Conservation (phyloP, 371 early-diverging fungal species). For the Mucor ambiguus region DNA sequence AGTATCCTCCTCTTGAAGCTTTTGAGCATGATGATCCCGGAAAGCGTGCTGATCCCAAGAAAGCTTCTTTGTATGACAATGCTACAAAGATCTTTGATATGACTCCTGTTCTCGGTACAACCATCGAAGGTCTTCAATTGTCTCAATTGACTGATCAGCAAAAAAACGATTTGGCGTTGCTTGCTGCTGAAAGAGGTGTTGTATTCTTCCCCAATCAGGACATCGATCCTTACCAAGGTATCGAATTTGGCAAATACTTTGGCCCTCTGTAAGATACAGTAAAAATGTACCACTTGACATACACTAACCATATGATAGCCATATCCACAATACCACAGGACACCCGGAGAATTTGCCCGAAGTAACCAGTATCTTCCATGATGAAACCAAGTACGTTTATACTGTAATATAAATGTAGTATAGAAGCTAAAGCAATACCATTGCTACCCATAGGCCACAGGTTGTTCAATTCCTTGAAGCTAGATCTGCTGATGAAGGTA, state of each 20-base stretch:
- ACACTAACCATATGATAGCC: constrained; percentile 5
- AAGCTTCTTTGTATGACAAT: constrained; percentile 50
- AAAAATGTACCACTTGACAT: too few species aligned
- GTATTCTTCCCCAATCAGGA: constrained; percentile 67
- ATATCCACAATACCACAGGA: constrained; percentile 15
- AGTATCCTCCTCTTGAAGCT: constrained; percentile 27
- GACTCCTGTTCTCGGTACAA: constrained; percentile 60
- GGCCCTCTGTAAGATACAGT: constrained; percentile 27
- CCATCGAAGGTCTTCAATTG: constrained; percentile 54
- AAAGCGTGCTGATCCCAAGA: constrained; percentile 53
- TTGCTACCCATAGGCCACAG: not conserved
- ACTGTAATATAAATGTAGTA: not conserved
- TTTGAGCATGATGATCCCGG: constrained; percentile 36
- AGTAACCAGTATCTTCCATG: constrained; percentile 14
- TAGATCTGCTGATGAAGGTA: constrained; percentile 4
- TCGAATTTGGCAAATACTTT: constrained; percentile 54
- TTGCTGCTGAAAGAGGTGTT: constrained; percentile 62
- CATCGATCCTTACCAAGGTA: constrained; percentile 48
- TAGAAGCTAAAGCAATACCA: not conserved
- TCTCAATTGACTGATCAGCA: constrained; percentile 56
- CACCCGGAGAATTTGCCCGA: constrained; percentile 22
- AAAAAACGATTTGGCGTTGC: constrained; percentile 55
- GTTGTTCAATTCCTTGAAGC: not conserved
- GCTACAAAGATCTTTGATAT: constrained; percentile 57
- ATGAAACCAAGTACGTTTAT: constrained; percentile 10